phyloP scores from a whole-genome alignment of 2,329 filamentous ascomycete species.

The Pleurostoma richardsiae region DNA sequence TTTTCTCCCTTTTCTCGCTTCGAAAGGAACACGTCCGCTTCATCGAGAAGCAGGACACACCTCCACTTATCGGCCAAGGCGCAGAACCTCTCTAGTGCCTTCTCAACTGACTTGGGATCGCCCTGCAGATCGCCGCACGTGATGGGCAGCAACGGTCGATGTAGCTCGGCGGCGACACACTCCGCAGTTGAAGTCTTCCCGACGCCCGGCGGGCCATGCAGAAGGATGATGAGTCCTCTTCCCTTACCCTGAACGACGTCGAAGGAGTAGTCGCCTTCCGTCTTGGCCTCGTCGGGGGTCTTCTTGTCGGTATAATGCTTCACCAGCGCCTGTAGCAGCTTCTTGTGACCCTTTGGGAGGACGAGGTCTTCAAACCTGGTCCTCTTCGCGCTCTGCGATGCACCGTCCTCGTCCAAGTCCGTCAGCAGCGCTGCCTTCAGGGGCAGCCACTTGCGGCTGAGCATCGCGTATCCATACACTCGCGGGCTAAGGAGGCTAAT shows the following conservation, averaged over 20 bases:
- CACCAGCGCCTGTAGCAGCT: constrained; percentile 2
- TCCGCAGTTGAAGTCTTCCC: constrained; percentile 35
- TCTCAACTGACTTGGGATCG: constrained; percentile 5
- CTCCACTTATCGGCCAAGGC: constrained; percentile 17
- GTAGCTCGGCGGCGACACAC: constrained; percentile 20
- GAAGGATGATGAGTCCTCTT: constrained; percentile 25
- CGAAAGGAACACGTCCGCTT: constrained; percentile 16
- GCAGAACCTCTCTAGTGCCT: constrained; percentile 9
- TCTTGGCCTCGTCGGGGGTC: neutral
- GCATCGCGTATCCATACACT: too few relatives aligned
- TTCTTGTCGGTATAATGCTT: constrained; percentile 5
- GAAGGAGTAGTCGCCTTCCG: neutral
- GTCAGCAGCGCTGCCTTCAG: too few relatives aligned
- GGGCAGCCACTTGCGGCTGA: too few relatives aligned
- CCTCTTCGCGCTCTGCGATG: too few relatives aligned
- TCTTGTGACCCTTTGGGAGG: constrained; percentile 3
- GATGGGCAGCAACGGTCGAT: constrained; percentile 8
- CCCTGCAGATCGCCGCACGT: constrained; percentile 14
- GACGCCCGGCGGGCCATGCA: constrained; percentile 26
- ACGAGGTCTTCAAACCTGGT: constrained; percentile 1
- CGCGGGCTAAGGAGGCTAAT: too few relatives aligned
- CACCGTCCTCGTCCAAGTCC: too few relatives aligned
- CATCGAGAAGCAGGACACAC: constrained; percentile 21
- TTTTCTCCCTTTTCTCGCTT: too few relatives aligned
- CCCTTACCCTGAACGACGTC: constrained; percentile 20